A percentile compares a stretch with the other conserved stretches of the same genome.
Conservation (phyloP, 139 green algal genomes). For the Mychonastes homosphaera region DNA sequence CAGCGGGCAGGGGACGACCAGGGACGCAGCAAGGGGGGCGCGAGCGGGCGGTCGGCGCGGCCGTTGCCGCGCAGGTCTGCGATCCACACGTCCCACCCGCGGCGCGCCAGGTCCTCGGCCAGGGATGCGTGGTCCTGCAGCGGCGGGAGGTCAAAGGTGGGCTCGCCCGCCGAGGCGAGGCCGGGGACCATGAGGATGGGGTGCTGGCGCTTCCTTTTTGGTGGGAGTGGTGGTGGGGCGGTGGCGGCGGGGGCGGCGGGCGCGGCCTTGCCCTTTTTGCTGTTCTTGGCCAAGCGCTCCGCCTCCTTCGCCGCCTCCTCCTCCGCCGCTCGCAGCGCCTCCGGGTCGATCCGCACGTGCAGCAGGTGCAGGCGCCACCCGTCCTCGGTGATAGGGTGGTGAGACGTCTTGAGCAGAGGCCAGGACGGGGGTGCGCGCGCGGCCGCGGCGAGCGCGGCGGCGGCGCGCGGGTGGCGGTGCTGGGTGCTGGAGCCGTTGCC, state of each 20-base stretch:
- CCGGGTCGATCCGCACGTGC: conserved; percentile 1
- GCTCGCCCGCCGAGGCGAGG: conserved; percentile 7
- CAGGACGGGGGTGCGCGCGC: too few species aligned
- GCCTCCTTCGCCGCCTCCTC: neutral
- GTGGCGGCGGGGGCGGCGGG: too few species aligned
- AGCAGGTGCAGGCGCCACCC: conserved; percentile 13
- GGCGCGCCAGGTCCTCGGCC: conserved; percentile 4
- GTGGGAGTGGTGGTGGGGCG: too few species aligned
- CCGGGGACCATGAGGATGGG: conserved; percentile 17
- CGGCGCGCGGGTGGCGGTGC: too few species aligned
- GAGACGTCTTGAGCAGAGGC: neutral
- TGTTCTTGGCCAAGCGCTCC: too few species aligned
- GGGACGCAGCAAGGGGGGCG: too few species aligned
- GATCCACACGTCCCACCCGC: conserved; percentile 17
- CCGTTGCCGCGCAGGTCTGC: conserved; percentile 20
- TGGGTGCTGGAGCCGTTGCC: too few species aligned
- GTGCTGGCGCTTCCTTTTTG: conserved; percentile 5
- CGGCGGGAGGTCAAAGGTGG: conserved; percentile 19
- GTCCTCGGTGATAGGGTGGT: conserved; percentile 7
- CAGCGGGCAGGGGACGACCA: conserved; percentile 17
- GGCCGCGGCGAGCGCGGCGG: too few species aligned
- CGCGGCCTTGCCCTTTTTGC: neutral
- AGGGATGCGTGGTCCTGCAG: neutral
- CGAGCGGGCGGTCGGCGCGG: conserved; percentile 10
- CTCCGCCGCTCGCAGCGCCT: neutral